Evolutionary conservation across 768 basidiomycete genomes (phyloP), one percentile per base, ranked within the genome.

Genomic region (Boletus edulis): DNA sequence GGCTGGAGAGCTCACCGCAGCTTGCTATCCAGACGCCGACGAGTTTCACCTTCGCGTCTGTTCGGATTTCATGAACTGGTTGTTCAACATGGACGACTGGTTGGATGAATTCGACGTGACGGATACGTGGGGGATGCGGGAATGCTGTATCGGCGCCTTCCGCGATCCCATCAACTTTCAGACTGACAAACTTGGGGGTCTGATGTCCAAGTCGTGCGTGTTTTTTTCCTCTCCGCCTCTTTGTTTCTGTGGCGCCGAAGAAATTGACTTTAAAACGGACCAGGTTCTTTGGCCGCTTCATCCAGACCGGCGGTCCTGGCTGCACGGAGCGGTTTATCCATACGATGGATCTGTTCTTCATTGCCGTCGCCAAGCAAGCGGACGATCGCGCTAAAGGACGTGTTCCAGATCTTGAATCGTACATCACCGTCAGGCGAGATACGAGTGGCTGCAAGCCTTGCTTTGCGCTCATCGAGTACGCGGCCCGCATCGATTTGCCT

Each of bases 1-100:
- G 57, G 83, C 83, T 13, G 84, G 86, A 42, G 82, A 85, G 58
- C 80, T 89, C 58, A 81, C 84, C 34, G 84, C 84, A 3, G 79
- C 75, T 63, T 85, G 83, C 67, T 89, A 87, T 66, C 77, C 81
- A 53, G 78, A 78, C 24, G 73, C 80, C 20, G 71, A 80, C n/a
- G 66, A 75, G 41, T 78, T 81, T 57, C 80, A 82, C 46, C 78
- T 89, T 37, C 81, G 83, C 31, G 79, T 85, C 56, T 78, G 84
- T 57, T 80, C 81, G 4, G 87, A 89, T 69, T 88, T 86, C 62
- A 80, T 89, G 82, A 72, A 70, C 58, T 75, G 69, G 62, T 59
- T 76, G 39, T 77, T 78, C 41, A 73, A 73, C 40, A 61, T 75
- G 56, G 76, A 78, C 58, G 74, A 76, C 56, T 70, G 76, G 68